These are phyloP conservation scores for Eucalyptus camaldulensis DNA, from an alignment of 345 rosid species.

Conservation along the genomic window DNA sequence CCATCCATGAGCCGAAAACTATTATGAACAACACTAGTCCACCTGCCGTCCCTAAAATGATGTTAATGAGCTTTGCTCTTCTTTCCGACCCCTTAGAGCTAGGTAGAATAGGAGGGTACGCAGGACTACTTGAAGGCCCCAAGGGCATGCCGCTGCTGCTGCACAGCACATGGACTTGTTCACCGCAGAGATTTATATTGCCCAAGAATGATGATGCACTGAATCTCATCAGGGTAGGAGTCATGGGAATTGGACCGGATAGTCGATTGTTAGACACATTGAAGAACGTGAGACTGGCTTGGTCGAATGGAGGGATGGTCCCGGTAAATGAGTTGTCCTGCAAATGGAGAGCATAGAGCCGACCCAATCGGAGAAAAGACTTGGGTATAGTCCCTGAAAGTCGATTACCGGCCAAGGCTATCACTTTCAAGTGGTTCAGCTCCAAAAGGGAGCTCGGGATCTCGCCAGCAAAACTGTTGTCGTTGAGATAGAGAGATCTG, in stretches of 20 bases:
- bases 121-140: slow-evolving; percentile 22
- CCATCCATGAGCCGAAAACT: neutral
- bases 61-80: slow-evolving; percentile 12
- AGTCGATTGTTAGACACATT: slow-evolving; percentile 60
- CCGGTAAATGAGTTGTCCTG: slow-evolving; percentile 57
- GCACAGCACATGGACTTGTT: slow-evolving; percentile 47
- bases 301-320: slow-evolving; percentile 49
- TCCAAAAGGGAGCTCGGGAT: slow-evolving; percentile 45
- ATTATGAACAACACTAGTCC: slow-evolving; percentile 29
- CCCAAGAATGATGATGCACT: slow-evolving; percentile 29
- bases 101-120: neutral
- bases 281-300: slow-evolving; percentile 29
- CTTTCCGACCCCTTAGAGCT: slow-evolving; percentile 5
- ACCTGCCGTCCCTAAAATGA: slow-evolving; percentile 29
- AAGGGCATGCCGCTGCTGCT: neutral
- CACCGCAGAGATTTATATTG: slow-evolving; percentile 59
- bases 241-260: slow-evolving; percentile 46
- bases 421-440: slow-evolving; percentile 34
- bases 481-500: slow-evolving; percentile 38
- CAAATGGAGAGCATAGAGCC: slow-evolving; percentile 42
- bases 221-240: slow-evolving; percentile 48
- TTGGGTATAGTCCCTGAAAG: slow-evolving; percentile 42
- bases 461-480: slow-evolving; percentile 46
- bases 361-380: slow-evolving; percentile 20
- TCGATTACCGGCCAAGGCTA: slow-evolving; percentile 44